Evolutionary conservation across 495 filamentous ascomycete species (phyloP), one percentile per base, ranked within the genome.

Genomic region (Xanthoparmelia taractica): DNA sequence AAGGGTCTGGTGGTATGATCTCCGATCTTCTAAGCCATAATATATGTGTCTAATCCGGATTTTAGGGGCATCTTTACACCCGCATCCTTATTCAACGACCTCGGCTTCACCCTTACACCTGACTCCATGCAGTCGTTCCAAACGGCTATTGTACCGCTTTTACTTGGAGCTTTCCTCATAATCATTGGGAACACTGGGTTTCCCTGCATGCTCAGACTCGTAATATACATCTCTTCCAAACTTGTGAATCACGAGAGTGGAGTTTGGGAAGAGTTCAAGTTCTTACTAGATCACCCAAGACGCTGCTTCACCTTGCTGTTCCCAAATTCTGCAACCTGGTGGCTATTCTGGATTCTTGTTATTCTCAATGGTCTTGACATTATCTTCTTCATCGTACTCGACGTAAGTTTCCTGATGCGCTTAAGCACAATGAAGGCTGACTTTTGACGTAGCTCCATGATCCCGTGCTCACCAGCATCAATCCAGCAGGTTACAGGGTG

Each of bases 221-320:
- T 89, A 65, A 96, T 97, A 54, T 97, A 93, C 91, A 59, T 86
- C 4, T 64, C 77, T 20, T 88, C 86, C 1, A 82, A 82, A 50
- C 54, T 85, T 31, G 78, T 81, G 6, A 84, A 84, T 10, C 70
- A 71, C 15, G 81, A 83, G 10, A 86, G 82, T 37, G 82, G 84
- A 8, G 73, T 92, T 13, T 95, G 89, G 84, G 91, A 96, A 72
- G 93, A 96, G 71, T 71, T 96, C 36, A 83, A 83, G 60, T 97
- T 97, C 70, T 80, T 97, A 25, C 81, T 97, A 31, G 93, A 97
- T 69, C 94, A 97, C 69, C 93, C 93, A 31, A 87, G 93, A 65
- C 87, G 94, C 41, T 97, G 93, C 74, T 97, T 97, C 71, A 97
- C 92, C 0, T 80, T 97, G 27, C 78, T 97, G 0, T 97, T 97